These are phyloP conservation scores for Bonia amplexicaulis DNA, from an alignment of 176 grass and related monocot species.

Conservation along the genomic window DNA sequence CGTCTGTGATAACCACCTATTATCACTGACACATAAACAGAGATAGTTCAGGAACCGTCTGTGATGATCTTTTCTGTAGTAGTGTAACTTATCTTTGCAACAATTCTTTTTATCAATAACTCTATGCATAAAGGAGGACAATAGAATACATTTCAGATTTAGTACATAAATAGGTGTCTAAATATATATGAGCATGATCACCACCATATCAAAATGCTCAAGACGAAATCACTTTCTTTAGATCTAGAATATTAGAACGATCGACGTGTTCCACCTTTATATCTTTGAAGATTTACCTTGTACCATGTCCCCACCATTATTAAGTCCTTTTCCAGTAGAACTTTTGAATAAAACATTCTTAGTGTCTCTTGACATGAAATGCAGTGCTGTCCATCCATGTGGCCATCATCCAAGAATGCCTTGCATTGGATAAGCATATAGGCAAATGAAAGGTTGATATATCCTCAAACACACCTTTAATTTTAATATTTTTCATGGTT, in stretches of 20 bases:
- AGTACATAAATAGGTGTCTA: background rate
- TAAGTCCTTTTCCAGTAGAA: slow-evolving; percentile 5
- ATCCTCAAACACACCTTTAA: background rate
- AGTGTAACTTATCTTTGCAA: background rate
- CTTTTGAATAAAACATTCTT: slow-evolving; percentile 22
- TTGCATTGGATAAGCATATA: background rate
- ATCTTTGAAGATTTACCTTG: slow-evolving; percentile 38
- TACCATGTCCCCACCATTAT: slow-evolving; percentile 20
- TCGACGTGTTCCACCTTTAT: slow-evolving; percentile 16
- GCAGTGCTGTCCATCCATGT: slow-evolving; percentile 21
- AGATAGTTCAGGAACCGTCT: too few species aligned
- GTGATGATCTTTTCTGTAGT: too few species aligned
- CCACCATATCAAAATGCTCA: background rate
- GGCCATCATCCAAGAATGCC: slow-evolving; percentile 20
- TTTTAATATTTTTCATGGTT: background rate
- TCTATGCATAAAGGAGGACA: background rate
- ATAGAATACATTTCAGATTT: background rate
- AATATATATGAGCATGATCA: background rate
- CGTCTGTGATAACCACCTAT: too few species aligned
- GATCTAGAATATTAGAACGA: slow-evolving; percentile 4
- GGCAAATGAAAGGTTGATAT: background rate
- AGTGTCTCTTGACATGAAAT: slow-evolving; percentile 19
- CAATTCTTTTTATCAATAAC: background rate
- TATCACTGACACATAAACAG: too few species aligned
- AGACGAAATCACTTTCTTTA: background rate